These are phyloP conservation scores for Penicillium thymicola DNA, from an alignment of 2,329 filamentous ascomycete species.

Conservation along the genomic window DNA sequence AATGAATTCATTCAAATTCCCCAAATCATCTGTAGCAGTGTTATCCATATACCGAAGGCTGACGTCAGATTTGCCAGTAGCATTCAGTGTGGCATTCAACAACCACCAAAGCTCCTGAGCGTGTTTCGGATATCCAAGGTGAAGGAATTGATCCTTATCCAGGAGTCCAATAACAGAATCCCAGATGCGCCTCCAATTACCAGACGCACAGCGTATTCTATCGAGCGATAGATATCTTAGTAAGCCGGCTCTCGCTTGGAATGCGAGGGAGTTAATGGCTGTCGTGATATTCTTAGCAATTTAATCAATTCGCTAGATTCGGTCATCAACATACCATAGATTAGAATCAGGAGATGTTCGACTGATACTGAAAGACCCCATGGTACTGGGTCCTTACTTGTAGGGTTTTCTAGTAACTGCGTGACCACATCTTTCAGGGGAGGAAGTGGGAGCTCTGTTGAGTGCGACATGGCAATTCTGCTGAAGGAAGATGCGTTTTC, in stretches of 20 bases:
- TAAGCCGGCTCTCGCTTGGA: constrained; percentile 27
- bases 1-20: constrained; percentile 32
- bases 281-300: background rate
- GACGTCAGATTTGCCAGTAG: constrained; percentile 11
- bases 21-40: constrained; percentile 30
- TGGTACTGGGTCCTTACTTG: constrained; percentile 10
- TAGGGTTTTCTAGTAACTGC: constrained; percentile 23
- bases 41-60: constrained; percentile 26
- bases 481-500: constrained; percentile 27
- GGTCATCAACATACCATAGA: constrained; percentile 25
- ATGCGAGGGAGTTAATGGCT: constrained; percentile 33
- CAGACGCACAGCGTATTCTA: constrained; percentile 26
- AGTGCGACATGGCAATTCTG: constrained; percentile 13
- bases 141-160: constrained; percentile 22
- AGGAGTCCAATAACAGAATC: constrained; percentile 16
- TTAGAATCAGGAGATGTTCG: constrained; percentile 31
- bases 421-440: constrained; percentile 23
- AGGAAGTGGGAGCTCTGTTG: constrained; percentile 17
- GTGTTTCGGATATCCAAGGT: constrained; percentile 32
- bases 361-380: constrained; percentile 27
- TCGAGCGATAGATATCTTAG: constrained; percentile 25
- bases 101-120: constrained; percentile 33
- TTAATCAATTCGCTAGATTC: background rate
- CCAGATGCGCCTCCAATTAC: constrained; percentile 31
- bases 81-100: constrained; percentile 26